Evolutionary conservation across 1,139 yeast species (phyloP), one percentile per base, ranked within the genome.

Genomic region (Petasospora fabianii): DNA sequence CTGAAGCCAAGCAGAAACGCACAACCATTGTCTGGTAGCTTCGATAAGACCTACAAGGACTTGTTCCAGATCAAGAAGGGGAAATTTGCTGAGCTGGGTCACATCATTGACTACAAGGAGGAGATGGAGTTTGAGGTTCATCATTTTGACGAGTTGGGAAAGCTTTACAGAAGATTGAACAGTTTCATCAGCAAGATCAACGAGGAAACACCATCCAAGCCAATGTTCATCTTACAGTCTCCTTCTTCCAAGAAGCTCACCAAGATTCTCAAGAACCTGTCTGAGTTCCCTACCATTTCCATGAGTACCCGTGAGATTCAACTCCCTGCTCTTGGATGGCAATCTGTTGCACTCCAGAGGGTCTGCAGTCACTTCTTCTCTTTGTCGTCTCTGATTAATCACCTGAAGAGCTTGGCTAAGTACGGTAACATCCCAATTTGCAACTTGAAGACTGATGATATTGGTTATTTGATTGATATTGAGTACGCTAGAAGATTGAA

Each of bases 261-360:
- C 31, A 68, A 65, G 36, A 51, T 67, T 6, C 57, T 82, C 30
- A 68, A 66, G 20, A 60, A 77, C 1, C 53, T 77, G 4, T 44
- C 62, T 6, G 84, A 78, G 27, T 73, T 83, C 50, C 96, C 97
- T 4, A 69, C 77, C 1, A 65, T 87, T 16, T 71, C 70, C 41
- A 75, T 84, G 73, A 66, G 72, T 14, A 68, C 77, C 6, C 65
- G 75, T 43, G 80, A 77, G 53, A 56, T 74, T 31, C 60, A 77
- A 1, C 63, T 87, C 21, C 92, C 95, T 6, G 82, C 95, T 3
- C 64, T 92, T 38, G 88, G 94, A 8, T 92, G 98, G 97, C 96
- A 88, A 56, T 61, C 75, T 1, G 68, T 77, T 19, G 70, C 86
- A n/a, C 67, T 81, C 32, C 82, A 80, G 49, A 69, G 88, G 44